Evolutionary conservation across 805 yeast genomes (phyloP), one percentile per base, ranked within the genome.

Genomic region (Spathaspora gorwiae): DNA sequence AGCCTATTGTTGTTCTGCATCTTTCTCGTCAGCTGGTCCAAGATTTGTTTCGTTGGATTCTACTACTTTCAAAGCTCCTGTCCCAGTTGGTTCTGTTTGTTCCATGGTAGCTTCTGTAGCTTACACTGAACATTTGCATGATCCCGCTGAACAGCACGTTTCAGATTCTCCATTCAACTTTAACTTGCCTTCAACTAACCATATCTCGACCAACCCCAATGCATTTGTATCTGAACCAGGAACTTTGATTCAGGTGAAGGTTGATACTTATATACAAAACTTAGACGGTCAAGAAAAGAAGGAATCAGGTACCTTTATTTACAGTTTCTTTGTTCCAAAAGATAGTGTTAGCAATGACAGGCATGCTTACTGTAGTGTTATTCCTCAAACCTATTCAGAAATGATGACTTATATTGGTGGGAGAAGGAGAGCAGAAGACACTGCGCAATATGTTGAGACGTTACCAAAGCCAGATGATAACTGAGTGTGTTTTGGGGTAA

Each of bases 321-420:
- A 83, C 65, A 87, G 96, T 1, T 90, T 84, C 77, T 90, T 82
- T 59, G 96, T 89, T 34, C 88, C 90, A 46, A 75, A 78, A 55
- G 80, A 78, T 47, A 57, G 70, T 7, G 61, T 62, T 37, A 68
- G 66, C 1, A 67, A 62, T 11, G 59, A 57, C 36, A 54, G 59
- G 26, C 84, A 84, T 15, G 84, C 85, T n/a, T 83, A 76, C 54
- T 78, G 83, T 40, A 79, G 88, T 2, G 92, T 90, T 42, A 72
- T 90, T 42, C 97, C 97, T 4, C 86, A 86, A 61, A 80, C 95
- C 0, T 90, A 90, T 60, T 78, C 83, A 26, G 97, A 90, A 64
- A 90, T 90, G 95, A 89, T 90, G 82, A 85, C 81, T 54, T 90
- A 85, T 60, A 76, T 90, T 13, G 90, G 86, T 57, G 97, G 95